phyloP scores from a whole-genome alignment of 305 asterid genomes.

The Ajuga reptans region DNA sequence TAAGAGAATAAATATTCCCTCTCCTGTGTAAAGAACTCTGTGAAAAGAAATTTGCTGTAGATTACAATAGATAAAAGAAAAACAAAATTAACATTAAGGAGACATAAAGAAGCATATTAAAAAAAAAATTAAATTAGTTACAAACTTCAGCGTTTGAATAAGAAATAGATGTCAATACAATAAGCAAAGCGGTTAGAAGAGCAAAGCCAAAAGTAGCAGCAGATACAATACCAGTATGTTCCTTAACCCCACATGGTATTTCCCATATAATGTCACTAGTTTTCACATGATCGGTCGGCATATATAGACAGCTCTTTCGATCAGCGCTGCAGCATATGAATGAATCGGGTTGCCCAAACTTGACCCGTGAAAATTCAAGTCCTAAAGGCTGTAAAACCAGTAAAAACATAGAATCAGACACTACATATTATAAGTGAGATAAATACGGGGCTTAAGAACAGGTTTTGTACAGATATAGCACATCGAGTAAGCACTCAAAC shows the following conservation, averaged over 20 bases:
- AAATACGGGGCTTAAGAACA: background rate
- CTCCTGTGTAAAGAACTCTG: no score
- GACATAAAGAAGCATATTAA: background rate
- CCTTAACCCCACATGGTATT: slow-evolving; percentile 64
- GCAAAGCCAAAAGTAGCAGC: slow-evolving; percentile 54
- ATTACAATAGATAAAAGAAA: no score
- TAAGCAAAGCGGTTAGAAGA: slow-evolving; percentile 41
- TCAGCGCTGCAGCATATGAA: slow-evolving; percentile 38
- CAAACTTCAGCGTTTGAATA: slow-evolving; percentile 23
- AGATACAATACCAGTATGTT: slow-evolving; percentile 50
- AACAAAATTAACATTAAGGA: background rate
- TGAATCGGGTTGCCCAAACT: slow-evolving; percentile 49
- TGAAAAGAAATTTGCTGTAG: no score
- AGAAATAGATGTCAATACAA: slow-evolving; percentile 39
- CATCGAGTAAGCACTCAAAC: background rate
- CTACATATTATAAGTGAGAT: no score
- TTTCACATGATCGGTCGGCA: slow-evolving; percentile 18
- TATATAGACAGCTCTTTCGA: slow-evolving; percentile 31
- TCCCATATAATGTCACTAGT: slow-evolving; percentile 42
- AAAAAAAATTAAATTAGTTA: slow-evolving; percentile 18
- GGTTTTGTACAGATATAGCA: background rate
- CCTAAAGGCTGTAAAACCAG: slow-evolving; percentile 58
- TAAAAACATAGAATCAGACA: no score
- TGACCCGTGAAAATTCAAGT: slow-evolving; percentile 40
- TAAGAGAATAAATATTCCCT: no score